Evolutionary conservation across 345 rosid species (phyloP).

Genomic region (Brassica cretica): DNA sequence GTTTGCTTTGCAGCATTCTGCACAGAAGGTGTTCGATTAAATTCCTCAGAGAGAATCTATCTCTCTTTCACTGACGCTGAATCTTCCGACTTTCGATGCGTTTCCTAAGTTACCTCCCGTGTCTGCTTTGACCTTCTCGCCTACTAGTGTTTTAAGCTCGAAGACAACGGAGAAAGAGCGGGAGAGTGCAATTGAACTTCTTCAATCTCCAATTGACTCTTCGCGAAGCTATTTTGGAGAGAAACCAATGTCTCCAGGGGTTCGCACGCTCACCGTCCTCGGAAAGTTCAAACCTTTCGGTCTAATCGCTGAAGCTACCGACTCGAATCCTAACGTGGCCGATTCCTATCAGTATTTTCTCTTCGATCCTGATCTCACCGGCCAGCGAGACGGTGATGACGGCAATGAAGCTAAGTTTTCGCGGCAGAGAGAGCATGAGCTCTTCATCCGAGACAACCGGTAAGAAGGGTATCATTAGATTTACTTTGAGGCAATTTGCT

Average conservation of each 20-base stretch:
- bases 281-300: conserved; percentile 98
- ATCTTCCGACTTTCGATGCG: neutral
- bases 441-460: conserved; percentile 78
- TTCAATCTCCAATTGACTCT: conserved; percentile 12
- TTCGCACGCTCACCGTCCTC: conserved; percentile 68
- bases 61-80: neutral
- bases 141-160: conserved; percentile 18
- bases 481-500: neutral
- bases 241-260: conserved; percentile 53
- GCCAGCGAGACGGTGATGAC: conserved; percentile 44
- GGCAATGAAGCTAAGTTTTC: conserved; percentile 39
- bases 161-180: conserved; percentile 8
- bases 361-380: conserved; percentile 61
- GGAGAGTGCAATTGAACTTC: conserved; percentile 8
- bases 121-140: neutral
- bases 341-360: conserved; percentile 74
- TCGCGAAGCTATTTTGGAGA: neutral
- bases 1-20: neutral
- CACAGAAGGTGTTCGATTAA: conserved; percentile 30
- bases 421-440: conserved; percentile 69
- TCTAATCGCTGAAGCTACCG: conserved; percentile 79
- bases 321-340: conserved; percentile 48
- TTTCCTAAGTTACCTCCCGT: neutral
- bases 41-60: conserved; percentile 16
- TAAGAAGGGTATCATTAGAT: conserved; percentile 22